Base-by-base conservation (phyloP, 2,329 filamentous ascomycete genomes). In the Diaporthe citrichinensis region DNA sequence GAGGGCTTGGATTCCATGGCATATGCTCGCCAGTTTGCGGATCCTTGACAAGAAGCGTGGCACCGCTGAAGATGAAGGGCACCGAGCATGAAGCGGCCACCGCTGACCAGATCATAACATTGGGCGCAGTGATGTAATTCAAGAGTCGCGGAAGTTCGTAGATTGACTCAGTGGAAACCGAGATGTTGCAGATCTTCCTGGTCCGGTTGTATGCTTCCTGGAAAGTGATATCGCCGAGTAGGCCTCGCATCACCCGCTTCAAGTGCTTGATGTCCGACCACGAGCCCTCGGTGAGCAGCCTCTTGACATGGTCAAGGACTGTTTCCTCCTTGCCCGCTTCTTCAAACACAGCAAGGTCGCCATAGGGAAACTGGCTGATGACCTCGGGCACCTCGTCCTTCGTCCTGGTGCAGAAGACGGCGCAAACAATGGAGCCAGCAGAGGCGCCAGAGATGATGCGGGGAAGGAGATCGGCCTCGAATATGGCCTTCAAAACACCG, bases 141-240 rank as follows among this genome's bases (percentile, higher is more conserved):
- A 98, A 88, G 0, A 98, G 87, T 51, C 94, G 89, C 0, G 96
- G 96, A 23, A 98, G 88, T 82, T 98, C 96, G 83, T 97, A 97
- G 73, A 96, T 90, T 23, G 94, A 95, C 1, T 95, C 94, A 2
- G 94, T 95, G 0, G 96, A 98, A 9, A 98, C 96, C 75, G 94
- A 96, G 51, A 98, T 98, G 82, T 98, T 98, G 81, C 98, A 90
- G 77, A 98, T 96, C 75, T 95, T 91, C 39, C 95, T 91, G 0
- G 96, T 98, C n/a, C 95, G 93, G 82, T 98, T 98, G 86, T 98
- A 98, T 0, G 95, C 95, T 84, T 98, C 96, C 81, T 96, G 94
- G 79, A 98, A 98, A 0, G 96, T 98, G 80, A 98, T 93, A 80
- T 98, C 94, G 51, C 95, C 95, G 10, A 98, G 88, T 80, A 97